Evolutionary conservation across 345 rosid genomes (phyloP).

Genomic region (Lepidium aucheri): DNA sequence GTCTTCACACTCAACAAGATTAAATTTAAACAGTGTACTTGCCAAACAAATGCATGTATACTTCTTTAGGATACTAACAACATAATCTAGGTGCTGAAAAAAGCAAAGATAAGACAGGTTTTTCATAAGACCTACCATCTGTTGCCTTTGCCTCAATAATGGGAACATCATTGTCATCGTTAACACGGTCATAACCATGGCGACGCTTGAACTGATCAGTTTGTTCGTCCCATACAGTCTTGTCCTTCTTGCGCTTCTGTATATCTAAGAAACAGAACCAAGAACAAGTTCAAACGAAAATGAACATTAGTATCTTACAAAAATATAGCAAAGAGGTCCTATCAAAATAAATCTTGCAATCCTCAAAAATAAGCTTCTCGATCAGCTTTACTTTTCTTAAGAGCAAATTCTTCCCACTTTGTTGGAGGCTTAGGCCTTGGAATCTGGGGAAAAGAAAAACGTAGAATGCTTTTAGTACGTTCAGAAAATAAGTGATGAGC

Average conservation of each 20-base stretch:
- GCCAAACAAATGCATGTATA: background rate
- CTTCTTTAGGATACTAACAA: background rate
- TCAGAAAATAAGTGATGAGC: background rate
- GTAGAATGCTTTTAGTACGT: background rate
- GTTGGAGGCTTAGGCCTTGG: constrained; percentile 34
- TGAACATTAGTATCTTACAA: background rate
- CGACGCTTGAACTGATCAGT: constrained; percentile 81
- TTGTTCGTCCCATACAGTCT: constrained; percentile 75
- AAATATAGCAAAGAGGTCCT: background rate
- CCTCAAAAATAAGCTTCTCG: background rate
- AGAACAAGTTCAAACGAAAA: background rate
- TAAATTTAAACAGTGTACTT: background rate
- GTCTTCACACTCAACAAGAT: background rate
- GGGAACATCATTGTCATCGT: constrained; percentile 78
- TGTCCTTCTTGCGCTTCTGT: constrained; percentile 76
- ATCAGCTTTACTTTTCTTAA: constrained; percentile 37
- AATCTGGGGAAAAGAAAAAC: constrained; percentile 1
- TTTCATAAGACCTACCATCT: constrained; percentile 45
- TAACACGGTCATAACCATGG: constrained; percentile 86
- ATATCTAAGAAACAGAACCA: constrained; percentile 49
- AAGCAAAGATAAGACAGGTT: background rate
- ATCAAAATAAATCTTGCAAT: background rate
- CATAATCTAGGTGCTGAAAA: background rate
- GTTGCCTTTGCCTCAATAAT: constrained; percentile 77
- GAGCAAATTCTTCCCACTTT: constrained; percentile 33